These are phyloP conservation scores for Leccinum boreale DNA, from an alignment of 768 basidiomycete species.

Conservation along the genomic window DNA sequence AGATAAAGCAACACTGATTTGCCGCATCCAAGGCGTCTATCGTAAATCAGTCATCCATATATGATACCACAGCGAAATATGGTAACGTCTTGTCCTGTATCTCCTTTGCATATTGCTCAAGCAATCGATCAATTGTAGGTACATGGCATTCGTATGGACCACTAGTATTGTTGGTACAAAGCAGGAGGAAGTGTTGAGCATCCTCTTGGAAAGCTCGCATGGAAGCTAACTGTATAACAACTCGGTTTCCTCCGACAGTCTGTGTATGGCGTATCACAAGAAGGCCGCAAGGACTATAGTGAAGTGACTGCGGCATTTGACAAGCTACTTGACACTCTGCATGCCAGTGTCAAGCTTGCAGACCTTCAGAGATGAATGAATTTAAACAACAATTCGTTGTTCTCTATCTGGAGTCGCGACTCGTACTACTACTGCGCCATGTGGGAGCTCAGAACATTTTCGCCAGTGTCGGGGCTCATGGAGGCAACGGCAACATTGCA, in stretches of 20 bases:
- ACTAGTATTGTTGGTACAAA: constrained; percentile 54
- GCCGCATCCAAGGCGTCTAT: constrained; percentile 78
- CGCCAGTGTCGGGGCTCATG: constrained; percentile 11
- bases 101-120: constrained; percentile 6
- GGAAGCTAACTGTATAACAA: constrained; percentile 58
- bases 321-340: constrained; percentile 65
- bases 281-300: constrained; percentile 56
- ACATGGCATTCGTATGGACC: constrained; percentile 86
- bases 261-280: constrained; percentile 77
- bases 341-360: constrained; percentile 51
- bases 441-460: constrained; percentile 19
- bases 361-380: constrained; percentile 46
- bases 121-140: constrained; percentile 49
- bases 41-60: constrained; percentile 84
- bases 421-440: constrained; percentile 9
- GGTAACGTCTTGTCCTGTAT: constrained; percentile 21
- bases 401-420: constrained; percentile 26
- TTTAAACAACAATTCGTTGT: constrained; percentile 36
- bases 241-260: constrained; percentile 80
- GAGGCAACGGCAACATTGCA: constrained; percentile 35
- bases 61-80: no score
- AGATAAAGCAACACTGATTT: constrained; percentile 62
- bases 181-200: constrained; percentile 72
- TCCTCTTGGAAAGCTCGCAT: constrained; percentile 72
- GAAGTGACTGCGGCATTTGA: constrained; percentile 74